Evolutionary conservation across 805 yeast species (phyloP), one percentile per base, ranked within the genome.

Genomic region (Candida succiphila): DNA sequence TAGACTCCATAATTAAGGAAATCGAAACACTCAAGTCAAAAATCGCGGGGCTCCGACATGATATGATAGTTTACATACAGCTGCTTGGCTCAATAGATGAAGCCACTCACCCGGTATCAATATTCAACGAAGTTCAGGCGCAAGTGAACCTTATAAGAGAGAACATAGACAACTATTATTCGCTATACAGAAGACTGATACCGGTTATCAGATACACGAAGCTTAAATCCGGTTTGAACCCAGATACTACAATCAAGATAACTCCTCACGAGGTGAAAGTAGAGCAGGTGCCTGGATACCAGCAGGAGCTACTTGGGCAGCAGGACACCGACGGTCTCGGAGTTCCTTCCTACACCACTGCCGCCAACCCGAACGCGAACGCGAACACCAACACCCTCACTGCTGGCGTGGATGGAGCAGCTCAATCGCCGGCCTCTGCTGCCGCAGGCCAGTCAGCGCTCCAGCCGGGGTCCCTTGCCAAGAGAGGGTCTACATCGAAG

Each of bases 121-220:
- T 61, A 37, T 57, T 51, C 33, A 50, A 44, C 10, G 63, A 69
- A 9, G 48, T 56, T 4, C 55, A 54, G 31, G 44, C 52, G 22
- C 59, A 67, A 29, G 54, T 60, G 24, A 44, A 53, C 7, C 56
- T 33, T 7, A 35, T 71, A 4, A 64, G 61, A 39, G 42, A 36
- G 12, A 54, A 59, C 34, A 65, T 71, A 29, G 58, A 59, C 21
- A 60, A 58, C 4, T 71, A 69, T 37, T 60, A 65, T 39, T 51
- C 43, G 5, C 57, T 65, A 33, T 72, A 69, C 45, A 65, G 60
- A 32, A 53, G 63, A 36, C 49, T 72, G 14, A 49, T 69, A 3
- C 77, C 78, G 4, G 59, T 72, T 27, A 65, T 72, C 28, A 59
- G 70, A 40, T 58, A 67, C 39, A 60, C 75, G 1, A 75, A 70